These are phyloP conservation scores for Venturia pyrina DNA, from an alignment of 2,329 filamentous ascomycete species.

Conservation along the genomic window DNA sequence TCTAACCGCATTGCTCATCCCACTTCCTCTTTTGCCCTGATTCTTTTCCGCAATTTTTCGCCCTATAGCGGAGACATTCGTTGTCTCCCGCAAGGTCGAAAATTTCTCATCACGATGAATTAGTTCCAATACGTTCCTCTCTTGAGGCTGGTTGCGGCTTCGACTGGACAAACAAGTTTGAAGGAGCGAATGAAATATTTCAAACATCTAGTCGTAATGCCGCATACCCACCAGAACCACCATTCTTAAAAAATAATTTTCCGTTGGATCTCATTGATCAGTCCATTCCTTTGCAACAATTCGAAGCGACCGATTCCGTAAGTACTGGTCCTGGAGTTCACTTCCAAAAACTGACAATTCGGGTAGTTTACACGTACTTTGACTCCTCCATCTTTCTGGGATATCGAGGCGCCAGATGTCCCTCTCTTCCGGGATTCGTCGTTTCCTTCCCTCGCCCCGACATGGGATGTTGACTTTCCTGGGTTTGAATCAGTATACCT, in stretches of 20 bases:
- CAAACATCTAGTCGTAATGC: not conserved
- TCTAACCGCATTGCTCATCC: too few species aligned
- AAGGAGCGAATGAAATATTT: not conserved
- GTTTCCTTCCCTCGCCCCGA: not conserved
- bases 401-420: not conserved
- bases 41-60: not conserved
- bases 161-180: not conserved
- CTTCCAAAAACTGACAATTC: not conserved
- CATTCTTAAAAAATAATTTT: not conserved
- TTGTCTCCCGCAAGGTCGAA: not conserved
- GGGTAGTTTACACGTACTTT: not conserved
- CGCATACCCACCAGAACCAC: not conserved
- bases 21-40: not conserved
- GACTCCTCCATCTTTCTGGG: not conserved
- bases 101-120: not conserved
- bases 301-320: not conserved
- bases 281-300: not conserved
- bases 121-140: not conserved
- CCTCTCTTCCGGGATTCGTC: not conserved
- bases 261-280: not conserved
- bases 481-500: not conserved
- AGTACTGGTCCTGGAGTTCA: not conserved
- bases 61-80: not conserved
- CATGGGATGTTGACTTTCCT: not conserved
- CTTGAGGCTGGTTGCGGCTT: not conserved